Conservation (phyloP, 225 moss, liverwort and hornwort species). For the Physcomitrellopsis africana region DNA sequence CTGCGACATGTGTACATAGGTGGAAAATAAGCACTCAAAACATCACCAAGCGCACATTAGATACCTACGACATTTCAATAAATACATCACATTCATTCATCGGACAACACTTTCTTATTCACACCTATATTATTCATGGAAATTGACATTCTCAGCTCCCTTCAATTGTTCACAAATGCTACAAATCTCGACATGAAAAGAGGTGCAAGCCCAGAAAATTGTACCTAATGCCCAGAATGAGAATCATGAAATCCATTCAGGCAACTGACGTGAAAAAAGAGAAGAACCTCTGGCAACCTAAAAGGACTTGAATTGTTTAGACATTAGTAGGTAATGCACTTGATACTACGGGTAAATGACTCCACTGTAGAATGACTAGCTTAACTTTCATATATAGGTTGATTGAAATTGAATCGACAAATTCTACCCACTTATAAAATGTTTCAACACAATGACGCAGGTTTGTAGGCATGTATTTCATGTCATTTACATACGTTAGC, state of each 20-base stretch:
- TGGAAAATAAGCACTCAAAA: slow-evolving; percentile 33
- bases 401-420: slow-evolving; percentile 20
- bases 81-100: slow-evolving; percentile 29
- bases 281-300: slow-evolving; percentile 31
- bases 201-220: slow-evolving; percentile 82
- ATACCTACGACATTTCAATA: slow-evolving; percentile 31
- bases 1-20: slow-evolving; percentile 40
- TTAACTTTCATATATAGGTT: slow-evolving; percentile 5
- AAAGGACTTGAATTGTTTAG: slow-evolving; percentile 21
- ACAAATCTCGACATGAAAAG: slow-evolving; percentile 73
- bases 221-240: slow-evolving; percentile 62
- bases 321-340: slow-evolving; percentile 21
- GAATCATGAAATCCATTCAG: slow-evolving; percentile 96
- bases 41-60: slow-evolving; percentile 35
- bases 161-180: slow-evolving; percentile 32
- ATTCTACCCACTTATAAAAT: slow-evolving; percentile 8
- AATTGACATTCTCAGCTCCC: background rate
- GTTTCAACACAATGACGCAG: slow-evolving; percentile 26
- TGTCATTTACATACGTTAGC: slow-evolving; percentile 29
- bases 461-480: slow-evolving; percentile 24
- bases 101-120: slow-evolving; percentile 40
- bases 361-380: background rate
- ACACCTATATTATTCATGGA: background rate
- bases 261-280: slow-evolving; percentile 45
- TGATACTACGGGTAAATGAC: slow-evolving; percentile 15